Conservation (phyloP, 2,329 filamentous ascomycete species). For the Botrytis medusae region DNA sequence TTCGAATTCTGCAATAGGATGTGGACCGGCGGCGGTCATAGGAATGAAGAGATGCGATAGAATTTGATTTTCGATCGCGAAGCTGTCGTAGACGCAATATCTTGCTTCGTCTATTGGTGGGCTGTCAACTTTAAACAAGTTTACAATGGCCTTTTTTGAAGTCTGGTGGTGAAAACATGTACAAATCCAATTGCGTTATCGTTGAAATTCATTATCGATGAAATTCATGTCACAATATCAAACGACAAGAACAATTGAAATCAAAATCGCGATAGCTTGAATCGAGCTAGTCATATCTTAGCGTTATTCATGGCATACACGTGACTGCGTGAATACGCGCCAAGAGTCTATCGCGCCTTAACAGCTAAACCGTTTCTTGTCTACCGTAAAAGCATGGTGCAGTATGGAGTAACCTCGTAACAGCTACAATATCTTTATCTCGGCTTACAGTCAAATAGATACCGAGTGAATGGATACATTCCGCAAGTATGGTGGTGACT, state of each 20-base stretch:
- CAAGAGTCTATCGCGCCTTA: neutral
- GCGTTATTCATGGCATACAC: neutral
- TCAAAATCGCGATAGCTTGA: constrained; percentile 16
- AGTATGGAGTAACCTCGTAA: neutral
- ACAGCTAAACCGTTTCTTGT: neutral
- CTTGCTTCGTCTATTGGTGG: neutral
- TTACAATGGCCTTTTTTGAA: neutral
- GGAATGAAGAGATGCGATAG: constrained; percentile 7
- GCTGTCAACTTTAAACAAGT: neutral
- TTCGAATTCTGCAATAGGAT: constrained; percentile 14
- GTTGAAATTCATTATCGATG: constrained; percentile 12
- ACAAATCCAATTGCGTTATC: neutral
- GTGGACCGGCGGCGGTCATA: constrained; percentile 21
- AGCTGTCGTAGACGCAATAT: neutral
- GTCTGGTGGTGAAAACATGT: neutral
- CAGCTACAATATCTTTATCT: neutral
- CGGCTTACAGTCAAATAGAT: neutral
- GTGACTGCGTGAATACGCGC: neutral
- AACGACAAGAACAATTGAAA: constrained; percentile 14
- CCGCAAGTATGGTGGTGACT: neutral
- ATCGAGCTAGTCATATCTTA: constrained; percentile 15
- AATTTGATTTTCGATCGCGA: constrained; percentile 8
- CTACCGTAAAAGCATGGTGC: neutral
- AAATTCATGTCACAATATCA: neutral
- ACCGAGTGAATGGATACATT: constrained; percentile 4